Evolutionary conservation across 352 stramenopile genomes (phyloP).

Genomic region (Pythium brassicae): DNA sequence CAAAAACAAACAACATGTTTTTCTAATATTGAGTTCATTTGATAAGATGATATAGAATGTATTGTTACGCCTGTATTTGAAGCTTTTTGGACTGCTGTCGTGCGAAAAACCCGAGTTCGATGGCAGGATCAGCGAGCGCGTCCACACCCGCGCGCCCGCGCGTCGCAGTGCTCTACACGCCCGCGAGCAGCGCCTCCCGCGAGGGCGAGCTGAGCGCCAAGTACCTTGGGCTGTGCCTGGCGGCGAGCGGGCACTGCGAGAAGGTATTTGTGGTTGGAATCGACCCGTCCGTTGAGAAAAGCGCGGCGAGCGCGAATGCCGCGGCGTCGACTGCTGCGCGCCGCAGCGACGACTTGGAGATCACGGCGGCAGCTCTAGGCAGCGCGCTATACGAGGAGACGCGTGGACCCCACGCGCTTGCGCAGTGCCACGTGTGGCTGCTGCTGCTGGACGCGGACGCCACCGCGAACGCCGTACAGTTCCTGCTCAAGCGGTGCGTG

Average conservation of each 20-base stretch:
- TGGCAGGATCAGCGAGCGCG: neutral
- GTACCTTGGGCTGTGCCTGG: constrained; percentile 57
- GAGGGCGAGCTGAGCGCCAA: constrained; percentile 57
- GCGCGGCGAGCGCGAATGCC: neutral
- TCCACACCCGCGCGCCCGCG: constrained; percentile 16
- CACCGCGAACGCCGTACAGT: constrained; percentile 29
- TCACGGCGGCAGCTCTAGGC: constrained; percentile 24
- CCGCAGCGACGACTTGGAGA: constrained; percentile 43
- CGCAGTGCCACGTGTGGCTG: constrained; percentile 57
- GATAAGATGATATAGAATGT: no score
- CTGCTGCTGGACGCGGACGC: constrained; percentile 47
- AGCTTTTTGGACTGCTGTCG: no score
- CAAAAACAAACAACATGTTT: no score
- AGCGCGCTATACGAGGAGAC: constrained; percentile 35
- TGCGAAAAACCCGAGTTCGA: neutral
- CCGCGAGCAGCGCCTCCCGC: constrained; percentile 32
- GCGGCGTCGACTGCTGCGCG: constrained; percentile 15
- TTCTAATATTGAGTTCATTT: no score
- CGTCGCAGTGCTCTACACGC: constrained; percentile 59
- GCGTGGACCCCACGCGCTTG: constrained; percentile 26
- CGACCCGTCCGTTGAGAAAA: constrained; percentile 1
- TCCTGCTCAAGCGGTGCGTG: constrained; percentile 40
- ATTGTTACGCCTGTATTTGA: no score
- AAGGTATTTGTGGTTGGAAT: constrained; percentile 41
- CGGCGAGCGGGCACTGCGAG: constrained; percentile 38